Conservation (phyloP, 140 eudicot genomes). For the Stevia rebaudiana region DNA sequence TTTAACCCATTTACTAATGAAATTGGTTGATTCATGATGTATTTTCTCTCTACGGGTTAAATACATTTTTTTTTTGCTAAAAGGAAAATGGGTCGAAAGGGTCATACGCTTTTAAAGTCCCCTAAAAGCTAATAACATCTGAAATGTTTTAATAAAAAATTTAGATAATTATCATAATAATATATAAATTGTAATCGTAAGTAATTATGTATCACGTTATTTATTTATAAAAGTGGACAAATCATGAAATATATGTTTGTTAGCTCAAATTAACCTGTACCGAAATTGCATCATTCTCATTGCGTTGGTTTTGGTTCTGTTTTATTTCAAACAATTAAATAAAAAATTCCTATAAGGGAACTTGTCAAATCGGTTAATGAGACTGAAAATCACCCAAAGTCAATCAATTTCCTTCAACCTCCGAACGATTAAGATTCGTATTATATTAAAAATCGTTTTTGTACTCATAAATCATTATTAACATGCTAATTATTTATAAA, state of each 20-base stretch:
- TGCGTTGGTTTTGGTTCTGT: not conserved
- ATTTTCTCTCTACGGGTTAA: not conserved
- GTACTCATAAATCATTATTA: too few relatives aligned
- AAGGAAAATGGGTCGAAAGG: not conserved
- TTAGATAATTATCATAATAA: not conserved
- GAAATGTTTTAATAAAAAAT: too few relatives aligned
- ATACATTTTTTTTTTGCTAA: not conserved
- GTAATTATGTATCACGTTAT: not conserved
- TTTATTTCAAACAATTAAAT: not conserved
- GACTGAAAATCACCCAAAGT: not conserved
- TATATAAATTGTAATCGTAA: not conserved
- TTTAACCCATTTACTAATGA: not conserved
- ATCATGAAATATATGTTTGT: not conserved
- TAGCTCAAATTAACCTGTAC: not conserved
- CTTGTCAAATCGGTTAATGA: not conserved
- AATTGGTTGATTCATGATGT: not conserved
- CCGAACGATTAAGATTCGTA: not conserved
- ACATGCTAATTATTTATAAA: too few relatives aligned
- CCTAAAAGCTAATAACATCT: not conserved
- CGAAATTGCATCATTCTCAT: not conserved
- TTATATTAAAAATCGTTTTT: not conserved
- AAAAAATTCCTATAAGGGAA: not conserved
- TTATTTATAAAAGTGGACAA: not conserved
- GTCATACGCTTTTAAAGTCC: not conserved
- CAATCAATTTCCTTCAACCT: not conserved